Evolutionary conservation across 192 early-diverging fungal genomes (phyloP), one percentile per base, ranked within the genome.

Genomic region (Paraglomus brasilianum): DNA sequence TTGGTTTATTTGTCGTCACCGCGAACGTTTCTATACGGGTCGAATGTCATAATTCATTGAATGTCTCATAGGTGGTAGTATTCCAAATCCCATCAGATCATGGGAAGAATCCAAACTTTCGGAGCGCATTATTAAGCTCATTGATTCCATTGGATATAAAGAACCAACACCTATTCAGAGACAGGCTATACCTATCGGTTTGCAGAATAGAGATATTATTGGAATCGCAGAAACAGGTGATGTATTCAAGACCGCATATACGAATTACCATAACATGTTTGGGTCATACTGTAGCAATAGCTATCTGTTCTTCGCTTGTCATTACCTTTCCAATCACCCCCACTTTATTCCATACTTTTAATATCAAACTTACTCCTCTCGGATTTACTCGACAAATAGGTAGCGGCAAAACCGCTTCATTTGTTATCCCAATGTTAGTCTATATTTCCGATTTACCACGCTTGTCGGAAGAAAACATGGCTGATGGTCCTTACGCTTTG

Each of bases 101-200:
- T 99, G 97, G 97, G 66, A 51, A 13, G 97, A 99, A 75, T 91
- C 93, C 48, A 74, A 43, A 4, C 78, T 99, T 4, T 90, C 91
- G 0, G 65, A 74, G 21, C 70, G 69, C 13, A 85, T 99, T 22
- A 73, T 96, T 42, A 81, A 83, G 9, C 85, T 92, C 44, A 93
- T 98, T 76, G 81, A 80, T 0, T 80, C 86, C 6, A 84, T 98
- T 39, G 97, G 96, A 13, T 99, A 98, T 71, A 89, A 82, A 39
- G 92, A 95, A 46, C 97, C 97, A 8, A 94, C 97, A 8, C 96
- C 97, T 14, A 99, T 99, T 77, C 97, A 99, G 75, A 82, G 94
- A 46, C 96, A 98, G 77, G 92, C 93, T 5, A 97, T 98, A 48
- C 97, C 97, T 6, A 96, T 99, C 50, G 95, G 92, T 15, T 81